A percentile compares a stretch with the other conserved stretches of the same genome.
Evolutionary conservation across 2,329 filamentous ascomycete genomes (phyloP).

Genomic region (Cladosporium sp.): DNA sequence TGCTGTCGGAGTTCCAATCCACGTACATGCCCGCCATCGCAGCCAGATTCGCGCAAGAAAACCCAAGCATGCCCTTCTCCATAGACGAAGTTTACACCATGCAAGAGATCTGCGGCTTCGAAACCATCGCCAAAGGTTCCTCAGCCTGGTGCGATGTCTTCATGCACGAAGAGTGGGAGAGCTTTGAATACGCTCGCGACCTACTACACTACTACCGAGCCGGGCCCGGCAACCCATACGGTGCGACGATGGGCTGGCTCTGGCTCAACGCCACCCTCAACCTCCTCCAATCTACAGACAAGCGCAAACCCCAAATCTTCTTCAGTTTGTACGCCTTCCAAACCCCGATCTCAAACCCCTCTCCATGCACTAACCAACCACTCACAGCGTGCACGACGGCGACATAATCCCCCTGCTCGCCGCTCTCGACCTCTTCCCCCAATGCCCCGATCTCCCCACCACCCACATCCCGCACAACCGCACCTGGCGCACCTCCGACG

Average conservation of each 20-base stretch:
- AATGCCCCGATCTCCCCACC: constrained; percentile 43
- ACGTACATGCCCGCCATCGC: constrained; percentile 47
- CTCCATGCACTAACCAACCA: constrained; percentile 18
- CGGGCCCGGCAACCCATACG: constrained; percentile 54
- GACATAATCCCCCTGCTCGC: constrained; percentile 55
- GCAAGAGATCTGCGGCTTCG: constrained; percentile 61
- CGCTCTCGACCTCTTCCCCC: constrained; percentile 47
- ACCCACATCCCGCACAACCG: constrained; percentile 42
- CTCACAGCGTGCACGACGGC: constrained; percentile 50
- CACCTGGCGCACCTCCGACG: constrained; percentile 52
- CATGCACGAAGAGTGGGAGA: constrained; percentile 49
- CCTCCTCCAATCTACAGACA: constrained; percentile 37
- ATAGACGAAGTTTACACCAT: constrained; percentile 53
- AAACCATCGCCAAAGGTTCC: constrained; percentile 49
- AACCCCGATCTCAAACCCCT: background rate
- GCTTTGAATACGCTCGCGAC: constrained; percentile 57
- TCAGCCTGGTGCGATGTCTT: constrained; percentile 57
- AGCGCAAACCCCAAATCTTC: constrained; percentile 48
- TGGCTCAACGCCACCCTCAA: constrained; percentile 55
- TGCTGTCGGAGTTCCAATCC: constrained; percentile 44
- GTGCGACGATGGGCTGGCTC: constrained; percentile 52
- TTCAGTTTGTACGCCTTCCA: constrained; percentile 47
- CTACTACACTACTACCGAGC: constrained; percentile 56
- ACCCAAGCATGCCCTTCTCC: constrained; percentile 40
- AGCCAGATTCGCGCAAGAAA: constrained; percentile 41